Percentiles rank a stretch among this genome's conserved stretches.
Evolutionary conservation across 2,329 filamentous ascomycete species (phyloP).

Genomic region (Xylaria sp.): DNA sequence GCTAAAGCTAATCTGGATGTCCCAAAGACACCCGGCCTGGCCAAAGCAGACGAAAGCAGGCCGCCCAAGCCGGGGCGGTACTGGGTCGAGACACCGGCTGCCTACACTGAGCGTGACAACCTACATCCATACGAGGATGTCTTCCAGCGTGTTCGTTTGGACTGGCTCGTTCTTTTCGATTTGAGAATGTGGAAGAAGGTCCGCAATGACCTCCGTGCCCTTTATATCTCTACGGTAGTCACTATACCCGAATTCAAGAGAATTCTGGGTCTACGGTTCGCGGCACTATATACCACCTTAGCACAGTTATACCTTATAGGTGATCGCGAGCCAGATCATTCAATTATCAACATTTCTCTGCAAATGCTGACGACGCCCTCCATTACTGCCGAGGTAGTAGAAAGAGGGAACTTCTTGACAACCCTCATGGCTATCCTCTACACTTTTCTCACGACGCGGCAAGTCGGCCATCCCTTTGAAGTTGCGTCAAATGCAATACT

Average conservation of each 20-base stretch:
- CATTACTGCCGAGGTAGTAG: slow-evolving; percentile 94
- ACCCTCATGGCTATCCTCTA: slow-evolving; percentile 96
- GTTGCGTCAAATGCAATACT: slow-evolving; percentile 87
- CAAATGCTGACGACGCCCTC: slow-evolving; percentile 97
- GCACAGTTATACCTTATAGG: slow-evolving; percentile 96
- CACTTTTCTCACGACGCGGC: slow-evolving; percentile 94
- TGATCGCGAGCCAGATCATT: slow-evolving; percentile 95
- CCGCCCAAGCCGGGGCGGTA: slow-evolving; percentile 78
- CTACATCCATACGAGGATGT: slow-evolving; percentile 84
- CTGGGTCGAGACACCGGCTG: slow-evolving; percentile 84
- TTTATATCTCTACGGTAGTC: slow-evolving; percentile 97
- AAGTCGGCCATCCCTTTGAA: slow-evolving; percentile 93
- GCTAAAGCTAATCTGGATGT: slow-evolving; percentile 76
- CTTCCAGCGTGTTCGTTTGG: slow-evolving; percentile 86
- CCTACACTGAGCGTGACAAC: slow-evolving; percentile 71
- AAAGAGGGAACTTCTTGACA: slow-evolving; percentile 94
- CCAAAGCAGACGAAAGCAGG: slow-evolving; percentile 54
- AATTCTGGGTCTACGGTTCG: slow-evolving; percentile 90
- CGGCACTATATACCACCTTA: slow-evolving; percentile 91
- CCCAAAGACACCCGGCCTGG: slow-evolving; percentile 80
- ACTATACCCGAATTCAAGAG: slow-evolving; percentile 97
- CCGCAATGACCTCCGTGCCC: slow-evolving; percentile 86
- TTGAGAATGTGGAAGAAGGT: slow-evolving; percentile 96
- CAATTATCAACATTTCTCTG: slow-evolving; percentile 95
- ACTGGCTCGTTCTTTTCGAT: slow-evolving; percentile 96